A percentile compares a stretch with the other conserved stretches of the same genome.
These are phyloP conservation scores for Salix brachista DNA, from an alignment of 345 rosid species.

Conservation along the genomic window DNA sequence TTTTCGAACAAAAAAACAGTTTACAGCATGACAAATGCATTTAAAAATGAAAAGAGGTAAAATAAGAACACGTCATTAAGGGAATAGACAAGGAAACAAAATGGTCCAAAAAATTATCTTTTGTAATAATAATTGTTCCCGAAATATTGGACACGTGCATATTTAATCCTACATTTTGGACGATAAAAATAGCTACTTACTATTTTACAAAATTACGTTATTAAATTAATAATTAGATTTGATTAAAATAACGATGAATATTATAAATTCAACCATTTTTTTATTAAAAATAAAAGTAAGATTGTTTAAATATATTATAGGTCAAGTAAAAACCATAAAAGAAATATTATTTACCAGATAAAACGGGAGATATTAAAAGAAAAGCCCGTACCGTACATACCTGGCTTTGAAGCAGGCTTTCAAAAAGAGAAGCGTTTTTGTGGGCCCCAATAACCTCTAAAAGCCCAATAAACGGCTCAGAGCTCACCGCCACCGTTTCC, in stretches of 20 bases:
- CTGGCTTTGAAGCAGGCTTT: conserved; percentile 56
- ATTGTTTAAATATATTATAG: neutral
- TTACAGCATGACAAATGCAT: no score
- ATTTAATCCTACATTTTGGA: neutral
- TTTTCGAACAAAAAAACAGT: no score
- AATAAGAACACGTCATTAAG: no score
- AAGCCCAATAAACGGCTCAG: conserved; percentile 50
- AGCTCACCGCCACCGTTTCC: conserved; percentile 34
- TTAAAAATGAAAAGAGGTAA: no score
- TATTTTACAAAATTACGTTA: neutral
- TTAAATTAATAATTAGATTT: no score
- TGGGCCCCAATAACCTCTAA: conserved; percentile 58
- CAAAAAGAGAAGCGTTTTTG: conserved; percentile 45
- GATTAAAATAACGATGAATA: no score
- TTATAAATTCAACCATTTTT: no score
- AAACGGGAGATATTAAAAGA: neutral
- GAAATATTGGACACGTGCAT: no score
- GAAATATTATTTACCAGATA: neutral
- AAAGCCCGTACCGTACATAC: conserved; percentile 18
- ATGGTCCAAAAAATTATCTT: no score
- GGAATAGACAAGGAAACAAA: no score
- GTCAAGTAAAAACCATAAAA: neutral
- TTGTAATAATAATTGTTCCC: no score
- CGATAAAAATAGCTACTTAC: neutral
- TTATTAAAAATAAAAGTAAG: neutral